These are phyloP conservation scores for Calonectria fujianensis DNA, from an alignment of 2,329 filamentous ascomycete species.

Conservation along the genomic window DNA sequence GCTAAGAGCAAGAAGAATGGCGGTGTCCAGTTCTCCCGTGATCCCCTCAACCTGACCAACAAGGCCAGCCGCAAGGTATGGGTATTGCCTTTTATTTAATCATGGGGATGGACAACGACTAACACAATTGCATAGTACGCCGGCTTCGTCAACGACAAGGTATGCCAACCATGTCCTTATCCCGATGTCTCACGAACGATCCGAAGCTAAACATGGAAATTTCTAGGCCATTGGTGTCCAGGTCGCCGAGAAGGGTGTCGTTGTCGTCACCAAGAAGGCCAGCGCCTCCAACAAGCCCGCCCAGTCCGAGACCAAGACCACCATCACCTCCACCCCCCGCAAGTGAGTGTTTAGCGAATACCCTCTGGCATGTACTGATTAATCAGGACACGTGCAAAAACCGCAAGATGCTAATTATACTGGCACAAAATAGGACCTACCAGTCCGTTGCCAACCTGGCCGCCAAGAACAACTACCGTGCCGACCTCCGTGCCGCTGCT, in stretches of 20 bases:
- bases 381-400: not conserved
- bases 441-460: slow-evolving; percentile 88
- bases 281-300: slow-evolving; percentile 83
- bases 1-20: slow-evolving; percentile 90
- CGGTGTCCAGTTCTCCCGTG: slow-evolving; percentile 92
- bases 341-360: slow-evolving; percentile 68
- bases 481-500: slow-evolving; percentile 84
- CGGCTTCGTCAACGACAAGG: slow-evolving; percentile 95
- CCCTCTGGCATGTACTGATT: not conserved
- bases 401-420: slow-evolving; percentile 48
- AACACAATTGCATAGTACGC: slow-evolving; percentile 79
- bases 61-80: slow-evolving; percentile 91
- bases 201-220: slow-evolving; percentile 51
- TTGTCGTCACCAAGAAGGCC: slow-evolving; percentile 90
- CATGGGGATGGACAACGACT: slow-evolving; percentile 51
- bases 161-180: slow-evolving; percentile 64
- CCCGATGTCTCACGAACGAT: slow-evolving; percentile 41
- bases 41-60: slow-evolving; percentile 96
- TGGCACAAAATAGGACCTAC: slow-evolving; percentile 80
- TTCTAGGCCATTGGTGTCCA: slow-evolving; percentile 85
- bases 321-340: slow-evolving; percentile 84
- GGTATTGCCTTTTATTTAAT: not conserved
- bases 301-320: slow-evolving; percentile 77
- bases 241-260: slow-evolving; percentile 84
- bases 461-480: slow-evolving; percentile 90